These are phyloP conservation scores for Suillus paluster DNA, from an alignment of 768 basidiomycete species.

Conservation along the genomic window DNA sequence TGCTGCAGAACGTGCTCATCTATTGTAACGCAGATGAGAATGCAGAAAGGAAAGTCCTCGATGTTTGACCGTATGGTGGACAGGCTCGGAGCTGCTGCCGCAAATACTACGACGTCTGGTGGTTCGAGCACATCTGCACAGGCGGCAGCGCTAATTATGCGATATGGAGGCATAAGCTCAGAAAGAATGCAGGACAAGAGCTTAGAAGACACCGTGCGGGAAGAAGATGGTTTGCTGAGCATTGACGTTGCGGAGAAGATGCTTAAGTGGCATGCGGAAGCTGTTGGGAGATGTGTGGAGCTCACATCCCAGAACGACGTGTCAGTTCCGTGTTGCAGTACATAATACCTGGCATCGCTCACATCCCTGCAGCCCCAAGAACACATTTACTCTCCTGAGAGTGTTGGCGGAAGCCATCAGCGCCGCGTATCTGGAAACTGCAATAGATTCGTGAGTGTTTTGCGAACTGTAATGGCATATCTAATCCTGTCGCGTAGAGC, in stretches of 20 bases:
- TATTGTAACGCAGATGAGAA: constrained; percentile 48
- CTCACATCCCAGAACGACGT: constrained; percentile 81
- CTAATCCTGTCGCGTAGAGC: constrained; percentile 43
- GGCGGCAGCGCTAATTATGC: constrained; percentile 87
- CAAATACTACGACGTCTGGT: constrained; percentile 61
- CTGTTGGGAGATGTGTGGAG: constrained; percentile 93
- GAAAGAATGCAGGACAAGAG: constrained; percentile 53
- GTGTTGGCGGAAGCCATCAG: constrained; percentile 89
- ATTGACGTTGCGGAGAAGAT: constrained; percentile 85
- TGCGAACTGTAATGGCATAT: neutral
- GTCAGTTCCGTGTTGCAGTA: constrained; percentile 49
- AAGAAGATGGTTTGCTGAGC: constrained; percentile 82
- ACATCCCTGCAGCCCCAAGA: constrained; percentile 70
- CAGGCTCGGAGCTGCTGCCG: constrained; percentile 75
- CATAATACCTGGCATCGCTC: constrained; percentile 8
- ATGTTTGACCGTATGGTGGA: constrained; percentile 94
- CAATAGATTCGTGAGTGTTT: constrained; percentile 83
- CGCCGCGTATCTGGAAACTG: constrained; percentile 85
- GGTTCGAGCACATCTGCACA: constrained; percentile 74
- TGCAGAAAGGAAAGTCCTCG: constrained; percentile 70
- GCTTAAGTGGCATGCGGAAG: constrained; percentile 98
- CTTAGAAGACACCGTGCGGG: constrained; percentile 71
- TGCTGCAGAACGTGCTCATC: constrained; percentile 13
- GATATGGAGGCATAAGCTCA: constrained; percentile 81
- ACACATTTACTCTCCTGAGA: constrained; percentile 80